Conservation (phyloP, 306 rosid genomes). For the Fagus crenata region DNA sequence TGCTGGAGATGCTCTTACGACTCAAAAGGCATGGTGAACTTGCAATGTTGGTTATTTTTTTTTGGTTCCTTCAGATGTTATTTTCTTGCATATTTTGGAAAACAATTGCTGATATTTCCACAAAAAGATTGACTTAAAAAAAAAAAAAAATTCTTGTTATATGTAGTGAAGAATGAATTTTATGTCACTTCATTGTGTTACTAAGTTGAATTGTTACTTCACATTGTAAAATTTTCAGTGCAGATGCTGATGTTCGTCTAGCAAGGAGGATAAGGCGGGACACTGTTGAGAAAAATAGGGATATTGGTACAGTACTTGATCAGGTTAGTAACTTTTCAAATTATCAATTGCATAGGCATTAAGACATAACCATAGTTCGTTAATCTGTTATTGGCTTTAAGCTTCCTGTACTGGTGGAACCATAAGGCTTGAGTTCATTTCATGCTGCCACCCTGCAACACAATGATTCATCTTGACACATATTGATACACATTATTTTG, state of each 20-base stretch:
- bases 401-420: conserved; percentile 16
- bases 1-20: too few species aligned
- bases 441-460: conserved; percentile 1
- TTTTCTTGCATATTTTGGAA: too few species aligned
- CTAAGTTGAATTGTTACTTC: conserved; percentile 59
- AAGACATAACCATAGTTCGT: conserved; percentile 10
- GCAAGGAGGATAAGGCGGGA: conserved; percentile 98
- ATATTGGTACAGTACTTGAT: conserved; percentile 89
- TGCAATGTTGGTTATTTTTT: not conserved
- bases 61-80: conserved; percentile 20
- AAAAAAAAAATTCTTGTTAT: not conserved
- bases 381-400: not conserved
- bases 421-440: conserved; percentile 17
- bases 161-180: conserved; percentile 6
- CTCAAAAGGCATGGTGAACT: too few species aligned
- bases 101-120: not conserved
- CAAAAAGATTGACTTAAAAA: not conserved
- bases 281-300: conserved; percentile 78
- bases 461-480: conserved; percentile 13
- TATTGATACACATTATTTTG: conserved; percentile 31
- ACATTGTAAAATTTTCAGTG: conserved; percentile 83
- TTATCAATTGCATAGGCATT: conserved; percentile 14
- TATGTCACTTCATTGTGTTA: conserved; percentile 19
- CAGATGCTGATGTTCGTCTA: conserved; percentile 99
- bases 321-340: conserved; percentile 59